Percentiles rank a stretch among this genome's conserved stretches.
Evolutionary conservation across 2,329 filamentous ascomycete genomes (phyloP).

Genomic region (Hypoxylon sp.): DNA sequence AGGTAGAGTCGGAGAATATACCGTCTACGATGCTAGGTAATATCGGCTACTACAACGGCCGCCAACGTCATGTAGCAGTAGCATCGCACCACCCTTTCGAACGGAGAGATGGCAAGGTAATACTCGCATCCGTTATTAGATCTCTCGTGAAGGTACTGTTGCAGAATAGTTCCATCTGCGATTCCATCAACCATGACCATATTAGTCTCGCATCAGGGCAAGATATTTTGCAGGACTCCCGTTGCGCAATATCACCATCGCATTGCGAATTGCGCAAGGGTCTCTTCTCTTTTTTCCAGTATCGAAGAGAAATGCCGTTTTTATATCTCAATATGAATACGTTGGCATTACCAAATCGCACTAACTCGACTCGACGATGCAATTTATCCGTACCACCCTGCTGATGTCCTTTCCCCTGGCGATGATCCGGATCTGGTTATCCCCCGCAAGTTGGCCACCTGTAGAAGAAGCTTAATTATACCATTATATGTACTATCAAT

Average conservation of each 20-base stretch:
- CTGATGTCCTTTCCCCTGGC: conserved; percentile 29
- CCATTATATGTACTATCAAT: conserved; percentile 22
- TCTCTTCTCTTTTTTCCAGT: neutral
- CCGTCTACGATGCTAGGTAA: conserved; percentile 14
- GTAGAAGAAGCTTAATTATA: conserved; percentile 34
- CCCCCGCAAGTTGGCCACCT: conserved; percentile 29
- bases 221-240: neutral
- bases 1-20: conserved; percentile 15
- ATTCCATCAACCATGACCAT: conserved; percentile 27
- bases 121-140: conserved; percentile 16
- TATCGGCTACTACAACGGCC: conserved; percentile 35
- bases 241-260: conserved; percentile 25
- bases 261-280: conserved; percentile 8
- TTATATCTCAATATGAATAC: conserved; percentile 23
- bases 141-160: conserved; percentile 10
- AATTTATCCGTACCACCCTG: conserved; percentile 43
- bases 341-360: conserved; percentile 16
- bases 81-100: conserved; percentile 37
- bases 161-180: conserved; percentile 19
- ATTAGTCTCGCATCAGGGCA: conserved; percentile 9
- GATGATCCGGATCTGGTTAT: conserved; percentile 36
- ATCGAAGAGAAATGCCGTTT: conserved; percentile 29
- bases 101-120: neutral
- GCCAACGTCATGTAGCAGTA: conserved; percentile 42
- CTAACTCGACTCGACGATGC: conserved; percentile 15